Percentiles rank a stretch among this genome's conserved stretches.
Conservation (phyloP, 495 filamentous ascomycete species). For the Penicillium roqueforti region DNA sequence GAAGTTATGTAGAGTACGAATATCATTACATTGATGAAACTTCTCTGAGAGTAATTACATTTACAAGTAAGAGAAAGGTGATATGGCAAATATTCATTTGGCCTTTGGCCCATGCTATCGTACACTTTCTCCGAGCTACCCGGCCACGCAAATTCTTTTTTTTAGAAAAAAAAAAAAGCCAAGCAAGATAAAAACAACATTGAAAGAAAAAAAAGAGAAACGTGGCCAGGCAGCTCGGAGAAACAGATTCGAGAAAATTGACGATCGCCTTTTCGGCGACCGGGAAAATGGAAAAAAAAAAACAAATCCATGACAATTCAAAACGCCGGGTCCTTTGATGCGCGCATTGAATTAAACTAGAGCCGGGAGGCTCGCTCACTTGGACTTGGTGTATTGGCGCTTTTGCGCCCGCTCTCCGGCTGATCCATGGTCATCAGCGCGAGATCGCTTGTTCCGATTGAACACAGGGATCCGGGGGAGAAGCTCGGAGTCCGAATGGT, state of each 20-base stretch:
- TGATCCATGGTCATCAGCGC: slow-evolving; percentile 1
- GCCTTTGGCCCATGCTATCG: slow-evolving; percentile 19
- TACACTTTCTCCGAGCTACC: slow-evolving; percentile 14
- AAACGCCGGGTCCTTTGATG: slow-evolving; percentile 1
- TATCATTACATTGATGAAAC: slow-evolving; percentile 1
- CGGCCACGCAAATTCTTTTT: not conserved
- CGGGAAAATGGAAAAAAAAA: not conserved
- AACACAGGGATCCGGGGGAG: slow-evolving; percentile 4
- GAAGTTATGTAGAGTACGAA: slow-evolving; percentile 25
- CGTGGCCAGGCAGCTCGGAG: not conserved
- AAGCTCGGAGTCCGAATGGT: not conserved
- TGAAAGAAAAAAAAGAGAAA: slow-evolving; percentile 5
- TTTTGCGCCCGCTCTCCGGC: slow-evolving; percentile 13
- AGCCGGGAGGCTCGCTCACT: slow-evolving; percentile 6
- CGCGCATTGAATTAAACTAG: slow-evolving; percentile 1
- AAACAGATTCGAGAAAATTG: not conserved
- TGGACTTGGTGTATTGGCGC: slow-evolving; percentile 12
- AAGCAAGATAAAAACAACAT: slow-evolving; percentile 11
- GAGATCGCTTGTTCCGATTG: slow-evolving; percentile 13
- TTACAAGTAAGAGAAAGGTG: not conserved
- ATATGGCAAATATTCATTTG: slow-evolving; percentile 15
- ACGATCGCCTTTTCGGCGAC: not conserved
- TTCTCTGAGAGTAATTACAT: not conserved
- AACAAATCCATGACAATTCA: not conserved
- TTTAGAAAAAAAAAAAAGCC: slow-evolving; percentile 9